Evolutionary conservation across 768 basidiomycete genomes (phyloP).

Genomic region (Lentinula edodes): DNA sequence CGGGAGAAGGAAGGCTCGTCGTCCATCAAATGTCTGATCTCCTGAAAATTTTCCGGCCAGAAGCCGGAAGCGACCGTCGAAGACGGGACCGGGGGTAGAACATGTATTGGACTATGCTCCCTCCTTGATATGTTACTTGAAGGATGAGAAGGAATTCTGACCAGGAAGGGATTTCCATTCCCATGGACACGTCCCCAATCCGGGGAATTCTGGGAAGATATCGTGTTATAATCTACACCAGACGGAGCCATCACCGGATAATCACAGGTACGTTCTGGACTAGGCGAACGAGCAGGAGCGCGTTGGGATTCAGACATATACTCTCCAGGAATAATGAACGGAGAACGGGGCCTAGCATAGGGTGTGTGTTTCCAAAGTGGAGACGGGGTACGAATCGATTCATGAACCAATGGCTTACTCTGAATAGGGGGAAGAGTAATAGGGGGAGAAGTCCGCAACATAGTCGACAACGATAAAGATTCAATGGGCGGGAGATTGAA

Average conservation of each 20-base stretch:
- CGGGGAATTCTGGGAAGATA: not conserved
- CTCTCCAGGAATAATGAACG: slow-evolving; percentile 1
- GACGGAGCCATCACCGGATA: not conserved
- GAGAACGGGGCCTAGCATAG: not conserved
- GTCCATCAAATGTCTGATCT: slow-evolving; percentile 26
- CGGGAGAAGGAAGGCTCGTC: slow-evolving; percentile 6
- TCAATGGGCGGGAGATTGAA: slow-evolving; percentile 1
- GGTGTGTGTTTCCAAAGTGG: slow-evolving; percentile 5
- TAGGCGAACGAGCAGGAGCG: not conserved
- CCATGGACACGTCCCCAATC: not conserved
- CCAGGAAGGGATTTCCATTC: not conserved
- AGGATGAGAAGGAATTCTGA: not conserved
- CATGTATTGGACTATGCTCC: not conserved
- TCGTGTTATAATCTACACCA: not conserved
- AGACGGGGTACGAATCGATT: not conserved
- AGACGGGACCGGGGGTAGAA: not conserved
- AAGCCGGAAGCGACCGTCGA: slow-evolving; percentile 14
- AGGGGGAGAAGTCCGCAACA: not conserved
- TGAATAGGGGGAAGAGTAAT: not conserved
- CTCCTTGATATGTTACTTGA: not conserved
- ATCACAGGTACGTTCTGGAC: not conserved
- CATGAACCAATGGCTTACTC: not conserved
- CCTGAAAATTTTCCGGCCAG: slow-evolving; percentile 32
- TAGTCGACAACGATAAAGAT: slow-evolving; percentile 6
- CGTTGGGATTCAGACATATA: not conserved